Base-by-base conservation (phyloP, 225 moss, liverwort and hornwort species). In the Physcomitrium patens region DNA sequence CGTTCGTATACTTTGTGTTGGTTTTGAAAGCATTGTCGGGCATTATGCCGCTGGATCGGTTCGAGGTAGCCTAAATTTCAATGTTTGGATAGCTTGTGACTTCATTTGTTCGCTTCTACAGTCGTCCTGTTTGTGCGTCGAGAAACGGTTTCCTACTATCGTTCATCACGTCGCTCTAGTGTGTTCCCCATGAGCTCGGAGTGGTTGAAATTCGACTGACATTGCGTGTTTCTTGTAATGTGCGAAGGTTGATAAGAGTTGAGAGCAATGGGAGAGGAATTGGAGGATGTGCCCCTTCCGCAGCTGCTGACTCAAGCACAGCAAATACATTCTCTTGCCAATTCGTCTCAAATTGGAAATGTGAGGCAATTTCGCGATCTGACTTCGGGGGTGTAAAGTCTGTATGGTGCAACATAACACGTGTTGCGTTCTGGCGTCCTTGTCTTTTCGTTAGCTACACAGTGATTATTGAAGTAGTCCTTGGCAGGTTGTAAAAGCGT, bases 261-360 rank as follows among this genome's bases (percentile, higher is more conserved):
- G 59, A 53, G 69, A 81, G 73, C 69, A 57, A 94, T 94, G 94
- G 96, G 88, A 62, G 95, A 93, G 74, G 94, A 90, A 64, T 77
- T 84, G 66, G 95, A 94, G 76, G 93, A 90, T 42, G 81, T 87
- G 71, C 82, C 99, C n/a, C 88, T 99, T 48, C 93, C 99, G 68
- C 76, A 75, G 65, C 89, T 99, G 60, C 92, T 93, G 74, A 78
- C 76, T 63, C 89, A 91, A 61, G 99, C 93, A 67, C 84, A 83
- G 72, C 78, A 90, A 60, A 69, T 95, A 49, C 85, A 91, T 27
- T 61, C 64, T 5, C 72, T 76, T 50, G 80, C 89, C 12, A 82
- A 87, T 47, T 86, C 91, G 14, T 88, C 93, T 52, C 79, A 71
- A 24, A 67, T 93, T 77, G 80, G 74, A 83, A 85, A 78, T 81